Percentiles rank a stretch among this genome's conserved stretches.
Conservation (phyloP, 371 early-diverging fungal species). For the Entomophthora muscae region DNA sequence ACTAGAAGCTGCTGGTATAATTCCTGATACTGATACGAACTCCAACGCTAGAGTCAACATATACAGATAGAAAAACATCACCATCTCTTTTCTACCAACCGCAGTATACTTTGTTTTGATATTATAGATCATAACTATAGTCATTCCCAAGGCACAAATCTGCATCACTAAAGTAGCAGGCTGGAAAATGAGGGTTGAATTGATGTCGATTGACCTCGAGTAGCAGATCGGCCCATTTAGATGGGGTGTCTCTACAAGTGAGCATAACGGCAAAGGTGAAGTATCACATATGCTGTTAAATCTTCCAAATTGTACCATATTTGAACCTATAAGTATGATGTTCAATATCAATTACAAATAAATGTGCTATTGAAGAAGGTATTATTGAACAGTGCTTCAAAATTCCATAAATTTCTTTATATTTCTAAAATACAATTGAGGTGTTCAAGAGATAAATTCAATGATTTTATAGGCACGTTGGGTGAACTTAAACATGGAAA, state of each 20-base stretch:
- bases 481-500: too few relatives aligned
- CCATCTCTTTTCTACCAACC: constrained; percentile 83
- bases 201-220: constrained; percentile 71
- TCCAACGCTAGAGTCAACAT: constrained; percentile 46
- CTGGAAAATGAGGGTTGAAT: constrained; percentile 67
- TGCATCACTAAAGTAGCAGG: constrained; percentile 66
- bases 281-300: constrained; percentile 62
- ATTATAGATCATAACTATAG: constrained; percentile 78
- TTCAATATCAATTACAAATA: too few relatives aligned
- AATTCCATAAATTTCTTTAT: too few relatives aligned
- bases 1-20: constrained; percentile 51
- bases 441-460: too few relatives aligned
- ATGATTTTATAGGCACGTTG: too few relatives aligned
- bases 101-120: constrained; percentile 84
- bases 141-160: constrained; percentile 71
- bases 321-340: not conserved
- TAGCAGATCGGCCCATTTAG: constrained; percentile 66
- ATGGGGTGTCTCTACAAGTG: constrained; percentile 32
- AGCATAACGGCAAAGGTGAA: constrained; percentile 61
- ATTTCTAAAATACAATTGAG: too few relatives aligned
- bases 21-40: constrained; percentile 55
- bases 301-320: constrained; percentile 30
- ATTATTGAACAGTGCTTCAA: too few relatives aligned
- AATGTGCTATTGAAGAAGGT: too few relatives aligned
- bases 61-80: constrained; percentile 79